Evolutionary conservation across 345 rosid genomes (phyloP).

Genomic region (Cardamine resedifolia): DNA sequence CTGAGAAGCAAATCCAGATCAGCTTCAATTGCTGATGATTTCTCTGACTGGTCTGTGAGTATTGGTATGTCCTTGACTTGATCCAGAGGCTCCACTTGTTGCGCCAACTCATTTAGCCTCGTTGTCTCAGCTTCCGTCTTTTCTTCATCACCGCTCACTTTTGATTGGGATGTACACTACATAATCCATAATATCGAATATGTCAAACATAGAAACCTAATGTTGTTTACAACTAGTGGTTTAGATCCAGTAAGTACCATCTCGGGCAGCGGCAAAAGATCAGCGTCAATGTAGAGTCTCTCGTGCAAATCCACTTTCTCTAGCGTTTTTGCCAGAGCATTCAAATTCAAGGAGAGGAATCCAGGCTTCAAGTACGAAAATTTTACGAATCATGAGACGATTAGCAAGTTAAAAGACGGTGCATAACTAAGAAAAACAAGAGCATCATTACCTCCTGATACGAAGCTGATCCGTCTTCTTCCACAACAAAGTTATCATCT

Average conservation of each 20-base stretch:
- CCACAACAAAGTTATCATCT: constrained; percentile 61
- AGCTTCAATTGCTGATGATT: constrained; percentile 51
- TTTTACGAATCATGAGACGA: neutral
- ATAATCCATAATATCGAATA: constrained; percentile 15
- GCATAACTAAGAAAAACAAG: neutral
- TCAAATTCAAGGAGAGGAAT: constrained; percentile 66
- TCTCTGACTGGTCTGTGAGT: constrained; percentile 10
- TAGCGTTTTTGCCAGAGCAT: constrained; percentile 60
- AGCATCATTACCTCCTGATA: constrained; percentile 53
- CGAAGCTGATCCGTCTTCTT: constrained; percentile 52
- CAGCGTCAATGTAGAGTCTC: constrained; percentile 72
- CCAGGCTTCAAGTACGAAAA: constrained; percentile 46
- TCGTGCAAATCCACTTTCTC: constrained; percentile 60
- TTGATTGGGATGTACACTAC: constrained; percentile 39
- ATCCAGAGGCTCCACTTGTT: constrained; percentile 24
- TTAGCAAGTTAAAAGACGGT: neutral
- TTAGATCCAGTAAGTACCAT: constrained; percentile 44
- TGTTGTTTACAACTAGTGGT: neutral
- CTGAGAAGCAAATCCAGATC: constrained; percentile 73
- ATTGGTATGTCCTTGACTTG: constrained; percentile 26
- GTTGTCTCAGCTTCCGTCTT: constrained; percentile 15
- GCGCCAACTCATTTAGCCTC: constrained; percentile 29
- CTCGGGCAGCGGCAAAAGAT: constrained; percentile 56
- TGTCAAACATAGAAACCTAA: constrained; percentile 13
- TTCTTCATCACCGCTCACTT: constrained; percentile 25